phyloP scores from a whole-genome alignment of 1,284 basidiomycete species.

The Stygiomarasmius scandens region DNA sequence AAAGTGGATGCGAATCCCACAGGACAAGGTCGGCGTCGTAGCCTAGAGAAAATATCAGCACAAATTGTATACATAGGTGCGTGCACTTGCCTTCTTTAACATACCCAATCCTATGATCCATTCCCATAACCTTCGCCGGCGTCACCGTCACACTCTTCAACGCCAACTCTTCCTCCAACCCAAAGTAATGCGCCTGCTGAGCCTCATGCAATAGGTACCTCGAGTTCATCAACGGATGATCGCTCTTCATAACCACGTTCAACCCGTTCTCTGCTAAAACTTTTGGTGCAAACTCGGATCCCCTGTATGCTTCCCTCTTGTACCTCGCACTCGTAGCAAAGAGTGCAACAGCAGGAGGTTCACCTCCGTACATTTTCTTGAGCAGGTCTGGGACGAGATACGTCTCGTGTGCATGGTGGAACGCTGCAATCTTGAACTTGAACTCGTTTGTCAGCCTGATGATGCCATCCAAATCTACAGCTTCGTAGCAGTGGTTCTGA shows the following conservation, averaged over 20 bases:
- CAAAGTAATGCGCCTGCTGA: slow-evolving; percentile 79
- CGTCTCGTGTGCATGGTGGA: slow-evolving; percentile 69
- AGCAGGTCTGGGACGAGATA: slow-evolving; percentile 64
- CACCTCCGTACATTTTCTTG: slow-evolving; percentile 55
- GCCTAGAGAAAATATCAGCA: neutral
- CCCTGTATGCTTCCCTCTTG: slow-evolving; percentile 70
- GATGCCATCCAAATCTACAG: slow-evolving; percentile 65
- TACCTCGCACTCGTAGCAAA: slow-evolving; percentile 59
- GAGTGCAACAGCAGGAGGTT: slow-evolving; percentile 57
- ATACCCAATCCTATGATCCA: slow-evolving; percentile 71
- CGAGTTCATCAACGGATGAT: slow-evolving; percentile 75
- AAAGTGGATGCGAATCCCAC: slow-evolving; percentile 68
- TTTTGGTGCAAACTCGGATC: slow-evolving; percentile 33
- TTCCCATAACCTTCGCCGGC: slow-evolving; percentile 65
- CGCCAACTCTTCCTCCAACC: slow-evolving; percentile 49
- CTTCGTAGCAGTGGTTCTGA: slow-evolving; percentile 62
- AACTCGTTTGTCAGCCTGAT: slow-evolving; percentile 72
- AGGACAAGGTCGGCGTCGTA: slow-evolving; percentile 48
- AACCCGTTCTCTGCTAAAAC: slow-evolving; percentile 28
- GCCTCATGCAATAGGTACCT: slow-evolving; percentile 86
- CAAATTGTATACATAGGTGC: slow-evolving; percentile 2
- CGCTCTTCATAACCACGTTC: slow-evolving; percentile 61
- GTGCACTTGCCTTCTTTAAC: slow-evolving; percentile 55
- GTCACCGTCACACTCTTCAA: slow-evolving; percentile 67
- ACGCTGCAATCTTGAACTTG: slow-evolving; percentile 57